These are phyloP conservation scores for Diaporthe sp. DNA, from an alignment of 2,329 filamentous ascomycete species.

Conservation along the genomic window DNA sequence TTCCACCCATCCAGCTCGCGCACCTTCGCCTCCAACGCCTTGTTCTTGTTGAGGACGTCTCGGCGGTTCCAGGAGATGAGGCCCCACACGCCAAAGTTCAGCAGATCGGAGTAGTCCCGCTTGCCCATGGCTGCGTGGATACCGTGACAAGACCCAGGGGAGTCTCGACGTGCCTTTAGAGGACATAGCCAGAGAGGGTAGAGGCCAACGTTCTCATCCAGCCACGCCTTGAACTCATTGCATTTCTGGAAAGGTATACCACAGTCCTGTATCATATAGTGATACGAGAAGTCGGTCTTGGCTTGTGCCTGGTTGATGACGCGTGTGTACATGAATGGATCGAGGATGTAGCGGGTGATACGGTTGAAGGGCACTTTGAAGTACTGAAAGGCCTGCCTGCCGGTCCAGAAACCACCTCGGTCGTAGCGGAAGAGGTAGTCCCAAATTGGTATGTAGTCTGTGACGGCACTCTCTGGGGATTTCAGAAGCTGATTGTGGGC, in stretches of 20 bases:
- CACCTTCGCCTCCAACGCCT: conserved; percentile 71
- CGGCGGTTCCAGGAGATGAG: conserved; percentile 56
- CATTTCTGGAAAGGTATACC: conserved; percentile 61
- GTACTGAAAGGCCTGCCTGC: conserved; percentile 72
- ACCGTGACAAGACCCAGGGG: conserved; percentile 58
- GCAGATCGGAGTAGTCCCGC: conserved; percentile 48
- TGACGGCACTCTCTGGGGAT: conserved; percentile 41
- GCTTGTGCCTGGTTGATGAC: conserved; percentile 58
- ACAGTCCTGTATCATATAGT: conserved; percentile 76
- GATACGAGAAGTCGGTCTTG: conserved; percentile 56
- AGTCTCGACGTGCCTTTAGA: conserved; percentile 58
- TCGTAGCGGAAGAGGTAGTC: conserved; percentile 82
- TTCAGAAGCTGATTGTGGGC: conserved; percentile 48
- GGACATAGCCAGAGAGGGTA: conserved; percentile 72
- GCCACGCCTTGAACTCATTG: conserved; percentile 61
- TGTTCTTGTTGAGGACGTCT: conserved; percentile 67
- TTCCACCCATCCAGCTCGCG: conserved; percentile 74
- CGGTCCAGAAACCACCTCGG: conserved; percentile 78
- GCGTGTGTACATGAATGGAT: conserved; percentile 73
- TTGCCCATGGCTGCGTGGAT: conserved; percentile 58
- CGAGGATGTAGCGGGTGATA: conserved; percentile 71
- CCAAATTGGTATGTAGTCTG: conserved; percentile 66
- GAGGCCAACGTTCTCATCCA: conserved; percentile 59
- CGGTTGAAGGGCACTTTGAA: conserved; percentile 76
- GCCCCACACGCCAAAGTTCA: conserved; percentile 77